phyloP scores from a whole-genome alignment of 2,329 filamentous ascomycete genomes.

The Penicillium concentricum region DNA sequence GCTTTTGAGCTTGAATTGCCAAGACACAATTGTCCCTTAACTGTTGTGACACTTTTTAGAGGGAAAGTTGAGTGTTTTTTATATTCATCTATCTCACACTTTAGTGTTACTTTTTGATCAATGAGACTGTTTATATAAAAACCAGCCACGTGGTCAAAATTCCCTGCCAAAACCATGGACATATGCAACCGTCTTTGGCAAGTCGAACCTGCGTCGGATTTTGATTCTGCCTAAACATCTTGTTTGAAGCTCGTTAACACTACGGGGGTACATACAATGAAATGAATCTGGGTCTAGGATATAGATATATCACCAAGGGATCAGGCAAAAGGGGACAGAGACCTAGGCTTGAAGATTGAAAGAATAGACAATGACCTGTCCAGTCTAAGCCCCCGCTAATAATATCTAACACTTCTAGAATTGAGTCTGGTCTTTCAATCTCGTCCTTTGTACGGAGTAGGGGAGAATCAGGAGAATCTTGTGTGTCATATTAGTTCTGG shows the following conservation, averaged over 20 bases:
- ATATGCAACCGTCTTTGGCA: neutral
- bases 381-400: neutral
- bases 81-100: neutral
- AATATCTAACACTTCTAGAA: neutral
- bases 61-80: neutral
- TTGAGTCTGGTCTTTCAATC: neutral
- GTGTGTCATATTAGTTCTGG: neutral
- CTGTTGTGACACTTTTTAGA: neutral
- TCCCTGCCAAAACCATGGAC: neutral
- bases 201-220: neutral
- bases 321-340: neutral
- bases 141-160: neutral
- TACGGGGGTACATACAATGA: neutral
- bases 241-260: neutral
- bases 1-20: slow-evolving; percentile 6
- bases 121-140: neutral
- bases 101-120: neutral
- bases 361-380: neutral
- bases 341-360: neutral
- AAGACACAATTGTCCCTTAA: neutral
- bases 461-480: neutral
- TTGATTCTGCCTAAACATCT: neutral
- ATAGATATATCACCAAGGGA: neutral
- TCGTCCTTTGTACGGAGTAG: neutral
- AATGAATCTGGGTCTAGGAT: neutral